Conservation (phyloP, 495 filamentous ascomycete species). For the Xylaria longipes region DNA sequence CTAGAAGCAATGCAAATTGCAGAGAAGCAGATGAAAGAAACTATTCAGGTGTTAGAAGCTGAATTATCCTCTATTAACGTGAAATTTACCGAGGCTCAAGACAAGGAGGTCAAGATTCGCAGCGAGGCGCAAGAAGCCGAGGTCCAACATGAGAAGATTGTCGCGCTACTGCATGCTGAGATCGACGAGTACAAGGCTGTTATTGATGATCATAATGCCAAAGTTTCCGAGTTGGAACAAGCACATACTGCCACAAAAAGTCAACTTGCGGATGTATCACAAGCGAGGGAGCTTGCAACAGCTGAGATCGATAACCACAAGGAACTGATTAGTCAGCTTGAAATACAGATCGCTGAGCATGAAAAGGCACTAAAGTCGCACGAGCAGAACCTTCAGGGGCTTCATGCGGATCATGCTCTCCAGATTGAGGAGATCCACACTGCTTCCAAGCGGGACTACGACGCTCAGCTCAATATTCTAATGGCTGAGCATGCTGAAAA, state of each 20-base stretch:
- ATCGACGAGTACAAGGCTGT: slow-evolving; percentile 80
- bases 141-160: slow-evolving; percentile 66
- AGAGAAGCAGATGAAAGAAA: slow-evolving; percentile 73
- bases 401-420: slow-evolving; percentile 52
- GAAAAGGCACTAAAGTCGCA: slow-evolving; percentile 56
- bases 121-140: slow-evolving; percentile 39
- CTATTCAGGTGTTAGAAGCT: slow-evolving; percentile 73
- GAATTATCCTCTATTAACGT: slow-evolving; percentile 50
- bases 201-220: slow-evolving; percentile 66
- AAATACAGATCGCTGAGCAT: slow-evolving; percentile 62
- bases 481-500: slow-evolving; percentile 64
- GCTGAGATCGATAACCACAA: slow-evolving; percentile 58
- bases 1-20: slow-evolving; percentile 74
- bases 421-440: slow-evolving; percentile 58
- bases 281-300: slow-evolving; percentile 52
- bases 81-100: slow-evolving; percentile 44
- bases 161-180: slow-evolving; percentile 71
- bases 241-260: slow-evolving; percentile 64
- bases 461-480: slow-evolving; percentile 51
- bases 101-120: slow-evolving; percentile 31
- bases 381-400: slow-evolving; percentile 52
- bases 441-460: slow-evolving; percentile 47
- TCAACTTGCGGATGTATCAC: slow-evolving; percentile 59
- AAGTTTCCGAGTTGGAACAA: slow-evolving; percentile 70
- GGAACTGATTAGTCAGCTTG: slow-evolving; percentile 61